These are phyloP conservation scores for Reutealis trisperma DNA, from an alignment of 345 rosid genomes.

Conservation along the genomic window DNA sequence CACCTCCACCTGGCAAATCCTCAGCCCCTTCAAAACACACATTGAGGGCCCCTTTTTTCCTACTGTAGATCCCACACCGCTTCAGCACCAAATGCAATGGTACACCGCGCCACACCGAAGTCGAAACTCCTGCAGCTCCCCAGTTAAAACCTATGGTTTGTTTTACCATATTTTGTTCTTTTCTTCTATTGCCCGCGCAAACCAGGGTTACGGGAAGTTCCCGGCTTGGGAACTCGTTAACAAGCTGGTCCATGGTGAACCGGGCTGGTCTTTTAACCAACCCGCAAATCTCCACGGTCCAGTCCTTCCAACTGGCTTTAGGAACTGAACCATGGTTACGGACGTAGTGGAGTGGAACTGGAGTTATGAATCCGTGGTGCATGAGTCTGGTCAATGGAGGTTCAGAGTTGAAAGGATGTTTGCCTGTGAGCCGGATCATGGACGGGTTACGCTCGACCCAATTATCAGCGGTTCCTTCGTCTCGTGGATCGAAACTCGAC, in stretches of 20 bases:
- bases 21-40: constrained; percentile 97
- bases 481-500: constrained; percentile 61
- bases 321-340: constrained; percentile 93
- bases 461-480: constrained; percentile 69
- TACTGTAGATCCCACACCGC: constrained; percentile 64
- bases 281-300: constrained; percentile 81
- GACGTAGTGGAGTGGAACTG: constrained; percentile 90
- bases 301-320: constrained; percentile 57
- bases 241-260: constrained; percentile 81
- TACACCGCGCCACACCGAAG: constrained; percentile 85
- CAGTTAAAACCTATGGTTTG: constrained; percentile 90
- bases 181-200: constrained; percentile 92
- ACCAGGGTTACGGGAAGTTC: constrained; percentile 81
- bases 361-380: constrained; percentile 96
- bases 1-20: constrained; percentile 94
- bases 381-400: constrained; percentile 75
- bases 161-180: constrained; percentile 90
- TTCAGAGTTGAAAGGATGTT: constrained; percentile 92
- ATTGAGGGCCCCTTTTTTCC: constrained; percentile 63
- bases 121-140: constrained; percentile 85
- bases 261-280: constrained; percentile 61
- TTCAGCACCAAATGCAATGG: constrained; percentile 60
- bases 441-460: constrained; percentile 84
- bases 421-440: constrained; percentile 94
- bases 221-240: constrained; percentile 56